phyloP scores from a whole-genome alignment of 306 rosid genomes.

The Dalbergia oliveri region DNA sequence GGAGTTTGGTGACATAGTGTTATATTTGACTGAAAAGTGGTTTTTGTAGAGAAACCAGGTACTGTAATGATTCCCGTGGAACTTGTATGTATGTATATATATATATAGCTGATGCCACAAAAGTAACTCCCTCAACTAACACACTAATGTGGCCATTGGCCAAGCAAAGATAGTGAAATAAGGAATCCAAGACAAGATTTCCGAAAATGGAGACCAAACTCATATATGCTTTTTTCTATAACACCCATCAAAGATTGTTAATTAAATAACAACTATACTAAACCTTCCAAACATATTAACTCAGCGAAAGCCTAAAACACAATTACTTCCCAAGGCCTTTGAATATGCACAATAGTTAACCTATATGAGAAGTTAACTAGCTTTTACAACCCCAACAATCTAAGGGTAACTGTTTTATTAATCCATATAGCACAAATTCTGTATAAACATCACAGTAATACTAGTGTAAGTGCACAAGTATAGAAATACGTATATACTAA shows the following conservation, averaged over 20 bases:
- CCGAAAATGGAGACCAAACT: constrained; percentile 11
- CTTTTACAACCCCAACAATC: no score
- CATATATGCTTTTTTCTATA: constrained; percentile 3
- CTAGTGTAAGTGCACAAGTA: no score
- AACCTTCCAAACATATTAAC: neutral
- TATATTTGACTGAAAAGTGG: constrained; percentile 55
- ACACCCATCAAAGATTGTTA: neutral
- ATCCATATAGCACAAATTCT: no score
- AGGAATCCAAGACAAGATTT: constrained; percentile 33
- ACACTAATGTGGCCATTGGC: neutral
- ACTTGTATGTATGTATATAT: neutral
- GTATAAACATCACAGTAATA: no score
- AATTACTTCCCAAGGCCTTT: neutral
- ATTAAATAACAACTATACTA: neutral
- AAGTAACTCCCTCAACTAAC: constrained; percentile 38
- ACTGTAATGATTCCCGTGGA: constrained; percentile 41
- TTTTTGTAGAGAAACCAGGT: constrained; percentile 43
- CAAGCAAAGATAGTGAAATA: neutral
- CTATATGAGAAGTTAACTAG: no score
- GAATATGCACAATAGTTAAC: neutral
- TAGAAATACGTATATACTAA: no score
- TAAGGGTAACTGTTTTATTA: no score
- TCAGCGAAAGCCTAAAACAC: neutral
- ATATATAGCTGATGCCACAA: constrained; percentile 1
- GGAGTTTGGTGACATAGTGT: constrained; percentile 35